Base-by-base conservation (phyloP, 2,329 filamentous ascomycete species). In the Plenodomus biglobosus region DNA sequence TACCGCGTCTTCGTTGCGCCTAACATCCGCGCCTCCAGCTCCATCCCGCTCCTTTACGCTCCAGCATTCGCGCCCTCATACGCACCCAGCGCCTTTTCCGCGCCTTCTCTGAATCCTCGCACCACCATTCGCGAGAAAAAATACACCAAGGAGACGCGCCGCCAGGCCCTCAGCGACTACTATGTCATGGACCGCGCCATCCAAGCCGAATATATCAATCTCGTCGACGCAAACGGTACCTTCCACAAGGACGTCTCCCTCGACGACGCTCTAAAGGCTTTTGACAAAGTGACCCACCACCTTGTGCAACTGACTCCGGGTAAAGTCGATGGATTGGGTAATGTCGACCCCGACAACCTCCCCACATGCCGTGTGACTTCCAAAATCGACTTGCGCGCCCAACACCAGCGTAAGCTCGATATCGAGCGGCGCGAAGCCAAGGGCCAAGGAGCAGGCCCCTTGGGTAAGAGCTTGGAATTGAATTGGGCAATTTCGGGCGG, bases 401-500 rank as follows among this genome's bases (percentile, higher is more conserved):
- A 76, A 56, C 77, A 77, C 52, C 72, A 77, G 52, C 75, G 73
- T 55, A 74, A 75, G 53, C 71, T 73, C 59, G 76, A 70, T 2
- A 51, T 66, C 56, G 74, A 68, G 44, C 75, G 76, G 38, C 73
- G 75, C 49, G 59, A 65, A 17, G 63, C 74, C 30, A 78, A 59
- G 32, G 60, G 61, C 2, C 45, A 53, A 30, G 45, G 53, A 10
- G 44, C 55, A 4, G 60, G 52, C 3, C 55, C 55, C 11, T 35
- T 76, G 56, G 66, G 72, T 15, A 96, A 96, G 75, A 86, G 86
- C 66, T 71, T 96, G n/a, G 92, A 96, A 74, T 61, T 97, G 61
- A 92, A 90, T 70, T 97, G 92, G 92, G 85, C 86, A 27, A 95
- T 95, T 63, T 85, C 85, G 52, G 66, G 72, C 11, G 82, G 92